Percentiles rank a stretch among this genome's conserved stretches.
Conservation (phyloP, 768 basidiomycete species). For the Hygrophorus russula region DNA sequence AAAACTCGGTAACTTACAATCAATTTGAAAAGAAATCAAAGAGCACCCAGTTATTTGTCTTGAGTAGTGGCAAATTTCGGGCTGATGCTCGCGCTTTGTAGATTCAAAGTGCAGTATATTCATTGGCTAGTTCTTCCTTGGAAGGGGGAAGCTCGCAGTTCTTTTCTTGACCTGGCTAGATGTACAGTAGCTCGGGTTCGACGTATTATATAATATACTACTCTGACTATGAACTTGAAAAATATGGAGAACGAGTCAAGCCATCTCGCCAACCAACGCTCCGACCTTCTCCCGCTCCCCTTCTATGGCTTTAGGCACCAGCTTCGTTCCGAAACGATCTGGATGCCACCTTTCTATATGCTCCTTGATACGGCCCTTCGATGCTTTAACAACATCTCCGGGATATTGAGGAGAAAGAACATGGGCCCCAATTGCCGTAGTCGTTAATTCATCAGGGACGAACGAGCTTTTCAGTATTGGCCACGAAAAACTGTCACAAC, state of each 20-base stretch:
- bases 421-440: slow-evolving; percentile 45
- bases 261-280: slow-evolving; percentile 59
- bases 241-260: slow-evolving; percentile 21
- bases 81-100: too few species aligned
- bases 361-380: slow-evolving; percentile 68
- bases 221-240: too few species aligned
- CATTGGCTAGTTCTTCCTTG: too few species aligned
- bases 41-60: too few species aligned
- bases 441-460: slow-evolving; percentile 50
- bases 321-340: slow-evolving; percentile 68
- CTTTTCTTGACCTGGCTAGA: too few species aligned
- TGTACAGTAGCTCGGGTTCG: too few species aligned
- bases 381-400: slow-evolving; percentile 36
- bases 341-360: slow-evolving; percentile 73
- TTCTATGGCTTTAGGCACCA: slow-evolving; percentile 51
- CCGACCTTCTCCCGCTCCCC: slow-evolving; percentile 55
- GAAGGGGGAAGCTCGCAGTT: too few species aligned
- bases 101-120: too few species aligned
- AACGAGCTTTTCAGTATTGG: slow-evolving; percentile 50
- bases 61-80: too few species aligned
- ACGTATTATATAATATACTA: too few species aligned
- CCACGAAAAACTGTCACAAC: slow-evolving; percentile 68
- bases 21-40: too few species aligned
- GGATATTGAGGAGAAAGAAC: slow-evolving; percentile 48
- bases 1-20: too few species aligned